Evolutionary conservation across 176 grass and related monocot genomes (phyloP), one percentile per base, ranked within the genome.

Genomic region (Musa schizocarpa): DNA sequence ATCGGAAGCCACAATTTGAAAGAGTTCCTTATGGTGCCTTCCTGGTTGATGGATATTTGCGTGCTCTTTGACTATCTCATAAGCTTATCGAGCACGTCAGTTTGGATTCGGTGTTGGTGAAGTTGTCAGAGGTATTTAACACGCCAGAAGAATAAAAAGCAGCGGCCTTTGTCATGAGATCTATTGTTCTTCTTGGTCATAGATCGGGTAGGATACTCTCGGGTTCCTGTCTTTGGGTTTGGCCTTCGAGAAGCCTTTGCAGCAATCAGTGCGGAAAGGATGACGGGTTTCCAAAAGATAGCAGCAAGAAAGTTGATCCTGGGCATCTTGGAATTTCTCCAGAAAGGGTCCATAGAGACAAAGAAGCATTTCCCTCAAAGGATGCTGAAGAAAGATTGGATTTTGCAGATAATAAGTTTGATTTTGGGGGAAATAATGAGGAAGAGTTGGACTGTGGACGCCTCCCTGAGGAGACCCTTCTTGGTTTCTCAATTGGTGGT

Each of bases 391-490:
- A 85, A 78, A 74, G 54, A 9, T 66, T 43, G 22, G 62, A 59
- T 9, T 10, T 17, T 81, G 70, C 13, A 11, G 1, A 20, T 11
- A 24, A 65, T 11, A 83, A 81, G 68, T 79, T 52, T 8, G 82
- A 72, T 29, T 77, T 77, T 63, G 20, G 29, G 50, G 63, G 25
- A 49, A 70, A 80, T 43, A 66, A 83, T 69, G 51, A 63, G 13
- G 80, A 83, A 71, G 72, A 17, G 13, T 63, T 14, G 11, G 88
- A 83, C 78, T 54, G 73, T 23, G 77, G 63, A 57, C 51, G 63
- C 68, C 59, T 93, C 66, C 58, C 86, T 8, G 77, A n/a, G 5
- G 88, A 88, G 66, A 24, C 79, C 20, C 74, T 97, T 51, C 88
- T 97, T 77, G 66, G 75, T 68, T 81, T 91, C 68, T 89, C 86